Conservation (phyloP, 306 rosid species). For the Elaeagnus macrophylla region DNA sequence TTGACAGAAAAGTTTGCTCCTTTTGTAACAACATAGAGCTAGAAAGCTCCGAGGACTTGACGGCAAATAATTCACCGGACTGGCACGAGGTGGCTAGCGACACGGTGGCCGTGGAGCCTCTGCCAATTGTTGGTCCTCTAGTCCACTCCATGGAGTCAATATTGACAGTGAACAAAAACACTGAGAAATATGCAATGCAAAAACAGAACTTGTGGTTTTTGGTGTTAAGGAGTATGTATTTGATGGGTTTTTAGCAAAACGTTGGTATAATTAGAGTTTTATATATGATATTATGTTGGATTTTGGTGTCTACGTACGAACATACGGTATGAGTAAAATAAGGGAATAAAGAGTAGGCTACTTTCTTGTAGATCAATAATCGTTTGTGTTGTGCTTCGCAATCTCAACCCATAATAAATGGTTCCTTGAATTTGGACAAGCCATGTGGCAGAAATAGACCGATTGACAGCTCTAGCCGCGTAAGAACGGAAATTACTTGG, state of each 20-base stretch:
- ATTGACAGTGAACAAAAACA: not conserved
- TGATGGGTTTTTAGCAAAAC: conserved; percentile 1
- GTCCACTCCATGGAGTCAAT: conserved; percentile 32
- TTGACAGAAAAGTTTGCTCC: conserved; percentile 32
- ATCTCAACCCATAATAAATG: not conserved
- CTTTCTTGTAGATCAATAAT: not conserved
- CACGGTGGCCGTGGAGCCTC: conserved; percentile 42
- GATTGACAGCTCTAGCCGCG: conserved; percentile 22
- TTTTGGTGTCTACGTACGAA: not conserved
- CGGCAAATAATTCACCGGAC: conserved; percentile 29
- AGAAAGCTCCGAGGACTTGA: conserved; percentile 33
- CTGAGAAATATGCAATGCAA: not conserved
- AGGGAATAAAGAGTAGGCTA: not conserved
- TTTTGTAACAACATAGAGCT: conserved; percentile 21
- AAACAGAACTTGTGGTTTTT: conserved; percentile 2
- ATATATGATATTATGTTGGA: not conserved
- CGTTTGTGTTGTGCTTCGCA: not conserved
- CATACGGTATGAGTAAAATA: not conserved
- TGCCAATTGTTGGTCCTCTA: conserved; percentile 38
- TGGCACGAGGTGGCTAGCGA: conserved; percentile 16
- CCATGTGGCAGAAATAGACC: conserved; percentile 28
- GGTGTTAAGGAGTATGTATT: not conserved
- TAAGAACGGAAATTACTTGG: conserved; percentile 15
- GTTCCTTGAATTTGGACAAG: not conserved
- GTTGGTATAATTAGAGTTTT: not conserved